Evolutionary conservation across 2,329 filamentous ascomycete genomes (phyloP), one percentile per base, ranked within the genome.

Genomic region (Dactylonectria macrodidyma): DNA sequence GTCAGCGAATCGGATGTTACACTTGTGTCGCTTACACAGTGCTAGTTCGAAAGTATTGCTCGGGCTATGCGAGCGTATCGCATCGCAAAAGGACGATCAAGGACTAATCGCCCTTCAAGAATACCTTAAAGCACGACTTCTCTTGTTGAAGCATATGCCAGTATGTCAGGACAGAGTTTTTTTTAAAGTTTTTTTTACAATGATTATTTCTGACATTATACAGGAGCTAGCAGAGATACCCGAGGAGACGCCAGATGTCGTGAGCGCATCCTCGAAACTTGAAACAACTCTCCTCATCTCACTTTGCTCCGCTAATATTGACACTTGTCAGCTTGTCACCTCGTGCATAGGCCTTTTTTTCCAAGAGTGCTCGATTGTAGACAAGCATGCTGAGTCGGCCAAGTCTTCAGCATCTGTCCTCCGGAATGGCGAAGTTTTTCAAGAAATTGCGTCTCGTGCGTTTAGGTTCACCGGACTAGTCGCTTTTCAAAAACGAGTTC

Each of bases 401-500:
- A 89, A 89, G 70, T 81, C 84, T 3, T 82, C 86, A 10, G 80
- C 85, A 19, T 84, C 87, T 0, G 80, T 91, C 14, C 82, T 91
- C 52, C 87, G 88, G 41, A 93, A 93, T 69, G 84, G 84, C 38
- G 86, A 89, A 7, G 81, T 90, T 2, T 92, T 90, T 68, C 81
- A 83, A 26, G 90, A 92, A 69, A 88, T 93, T 59, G 86, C 89
- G 1, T 91, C 90, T 1, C 87, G 86, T 48, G 86, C 85, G 1
- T 92, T 92, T 74, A 85, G 89, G 33, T 91, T 92, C 73, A 92
- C 91, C 8, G 91, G 91, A 1, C 80, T 92, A 8, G 91, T 92
- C 11, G 91, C 90, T 2, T 93, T 93, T 74, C 91, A 93, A 71
- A 92, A 92, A 75, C 85, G 90, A 47, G 84, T 90, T 36, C 86